Evolutionary conservation across 352 stramenopile genomes (phyloP).

Genomic region (Thalassiosira exigua): DNA sequence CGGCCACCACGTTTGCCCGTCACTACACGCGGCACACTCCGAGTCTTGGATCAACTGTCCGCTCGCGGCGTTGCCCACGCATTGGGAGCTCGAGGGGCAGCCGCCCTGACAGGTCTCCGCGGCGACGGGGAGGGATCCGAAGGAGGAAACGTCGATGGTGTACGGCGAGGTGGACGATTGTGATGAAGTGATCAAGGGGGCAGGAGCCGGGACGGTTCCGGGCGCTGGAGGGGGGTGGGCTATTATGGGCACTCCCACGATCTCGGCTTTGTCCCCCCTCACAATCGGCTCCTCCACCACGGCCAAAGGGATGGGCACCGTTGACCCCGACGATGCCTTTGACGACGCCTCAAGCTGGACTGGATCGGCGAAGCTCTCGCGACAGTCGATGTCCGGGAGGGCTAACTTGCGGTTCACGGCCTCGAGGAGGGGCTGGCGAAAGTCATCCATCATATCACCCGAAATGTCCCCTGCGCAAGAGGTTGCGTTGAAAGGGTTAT

Average conservation of each 20-base stretch:
- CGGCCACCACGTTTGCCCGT: constrained; percentile 45
- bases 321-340: background rate
- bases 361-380: constrained; percentile 8
- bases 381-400: constrained; percentile 23
- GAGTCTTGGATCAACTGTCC: constrained; percentile 28
- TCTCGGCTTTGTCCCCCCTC: background rate
- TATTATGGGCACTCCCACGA: background rate
- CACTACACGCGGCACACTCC: constrained; percentile 26
- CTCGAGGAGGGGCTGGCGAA: constrained; percentile 42
- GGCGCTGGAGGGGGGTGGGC: too few species aligned
- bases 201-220: too few species aligned
- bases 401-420: constrained; percentile 36
- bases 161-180: background rate
- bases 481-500: too few species aligned
- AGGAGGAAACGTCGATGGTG: background rate
- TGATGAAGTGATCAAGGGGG: background rate
- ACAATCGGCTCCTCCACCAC: background rate
- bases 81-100: background rate
- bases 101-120: background rate
- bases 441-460: constrained; percentile 45
- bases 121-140: background rate
- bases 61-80: constrained; percentile 42
- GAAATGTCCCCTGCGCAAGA: constrained; percentile 46
- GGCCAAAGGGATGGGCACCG: background rate
- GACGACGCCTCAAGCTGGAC: background rate